A percentile compares a stretch with the other conserved stretches of the same genome.
phyloP scores from a whole-genome alignment of 176 grass and related monocot genomes.

The Oryza coarctata region DNA sequence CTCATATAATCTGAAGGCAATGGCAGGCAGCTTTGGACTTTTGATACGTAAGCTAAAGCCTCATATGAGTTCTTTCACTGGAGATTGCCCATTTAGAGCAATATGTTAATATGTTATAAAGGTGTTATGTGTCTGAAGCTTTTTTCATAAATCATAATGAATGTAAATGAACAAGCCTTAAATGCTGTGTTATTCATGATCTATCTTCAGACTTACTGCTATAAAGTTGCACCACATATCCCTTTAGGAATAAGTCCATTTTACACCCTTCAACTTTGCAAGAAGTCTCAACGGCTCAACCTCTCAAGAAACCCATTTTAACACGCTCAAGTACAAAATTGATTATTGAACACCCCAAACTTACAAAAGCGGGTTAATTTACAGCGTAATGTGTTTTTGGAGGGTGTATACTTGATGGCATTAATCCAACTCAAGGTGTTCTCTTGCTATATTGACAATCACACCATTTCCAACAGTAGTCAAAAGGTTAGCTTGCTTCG shows the following conservation, averaged over 20 bases:
- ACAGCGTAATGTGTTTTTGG: background rate
- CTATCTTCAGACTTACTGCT: background rate
- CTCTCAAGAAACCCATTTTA: background rate
- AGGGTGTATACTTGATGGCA: background rate
- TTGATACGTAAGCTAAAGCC: background rate
- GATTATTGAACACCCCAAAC: background rate
- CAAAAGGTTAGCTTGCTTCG: background rate
- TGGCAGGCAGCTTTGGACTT: background rate
- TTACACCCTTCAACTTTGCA: background rate
- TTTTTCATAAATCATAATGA: conserved; percentile 17
- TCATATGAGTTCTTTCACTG: background rate
- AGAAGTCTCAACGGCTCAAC: background rate
- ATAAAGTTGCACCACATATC: background rate
- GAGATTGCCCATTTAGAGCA: background rate
- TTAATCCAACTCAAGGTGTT: background rate
- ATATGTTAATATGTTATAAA: background rate
- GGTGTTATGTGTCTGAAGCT: background rate
- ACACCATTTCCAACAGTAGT: background rate
- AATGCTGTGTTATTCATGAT: background rate
- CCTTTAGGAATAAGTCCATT: background rate
- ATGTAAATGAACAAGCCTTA: background rate
- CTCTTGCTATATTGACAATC: background rate
- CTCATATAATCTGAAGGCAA: background rate
- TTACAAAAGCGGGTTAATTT: background rate
- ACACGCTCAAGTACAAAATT: background rate